Evolutionary conservation across 2,329 filamentous ascomycete genomes (phyloP), one percentile per base, ranked within the genome.

Genomic region (Fusarium pseudonygamai): DNA sequence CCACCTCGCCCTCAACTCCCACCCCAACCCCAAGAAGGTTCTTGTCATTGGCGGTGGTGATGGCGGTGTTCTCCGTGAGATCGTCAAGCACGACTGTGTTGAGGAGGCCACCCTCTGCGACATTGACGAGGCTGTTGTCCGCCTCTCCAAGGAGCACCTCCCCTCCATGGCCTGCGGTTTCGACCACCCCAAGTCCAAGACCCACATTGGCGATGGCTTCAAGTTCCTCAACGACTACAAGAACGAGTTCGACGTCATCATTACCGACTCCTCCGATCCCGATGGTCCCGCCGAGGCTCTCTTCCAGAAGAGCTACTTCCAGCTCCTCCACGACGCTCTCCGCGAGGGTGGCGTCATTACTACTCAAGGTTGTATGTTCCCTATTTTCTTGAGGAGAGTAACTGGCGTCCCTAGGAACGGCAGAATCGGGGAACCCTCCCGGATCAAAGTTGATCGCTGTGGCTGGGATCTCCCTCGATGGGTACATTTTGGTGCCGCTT

Each of bases 311-410:
- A 93, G 95, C 72, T 99, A 99, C 90, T 99, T 98, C 85, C 89
- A 98, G 89, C 92, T 99, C 78, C 90, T 99, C 72, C 89, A 93
- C 84, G 93, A 92, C 81, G 96, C 96, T 79, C 91, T 98, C 79
- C 92, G 93, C 77, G 94, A 97, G 80, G 96, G 95, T 85, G 96
- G 96, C 87, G 95, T 99, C 82, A 98, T 99, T 87, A 96, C 95
- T 86, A 99, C 96, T 83, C 96, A 99, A 98, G 96, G 96, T 99
- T 97, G 94, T 97, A 95, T 90, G 94, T 94, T 88, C 91, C 92
- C 91, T 89, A 90, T 87, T 89, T 82, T 84, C 79, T 82, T 80
- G 75, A 72, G 80, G 81, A 81, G 81, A 82, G 83, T 82, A 72
- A 66, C 77, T 77, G 80, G 77, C 64, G 79, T 81, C 81, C 77